Evolutionary conservation across 1,284 basidiomycete genomes (phyloP).

Genomic region (Pyrrhoderma noxium): DNA sequence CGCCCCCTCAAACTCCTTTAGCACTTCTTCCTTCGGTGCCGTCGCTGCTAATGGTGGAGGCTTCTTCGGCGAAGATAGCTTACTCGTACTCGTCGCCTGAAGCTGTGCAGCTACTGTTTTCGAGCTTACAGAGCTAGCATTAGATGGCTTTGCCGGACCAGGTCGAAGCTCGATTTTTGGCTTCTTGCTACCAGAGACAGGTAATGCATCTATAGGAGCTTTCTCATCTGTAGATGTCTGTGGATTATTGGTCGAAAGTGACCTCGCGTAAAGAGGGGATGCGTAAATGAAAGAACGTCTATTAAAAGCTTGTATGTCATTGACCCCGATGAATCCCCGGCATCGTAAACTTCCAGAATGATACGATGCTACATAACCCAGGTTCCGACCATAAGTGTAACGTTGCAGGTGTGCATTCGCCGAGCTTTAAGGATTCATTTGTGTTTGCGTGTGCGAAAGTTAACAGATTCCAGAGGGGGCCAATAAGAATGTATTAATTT

Average conservation of each 20-base stretch:
- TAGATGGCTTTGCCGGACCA: conserved; percentile 49
- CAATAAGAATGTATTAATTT: neutral
- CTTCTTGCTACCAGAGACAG: conserved; percentile 3
- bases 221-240: neutral
- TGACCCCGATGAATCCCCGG: neutral
- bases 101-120: conserved; percentile 8
- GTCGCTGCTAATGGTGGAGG: conserved; percentile 4
- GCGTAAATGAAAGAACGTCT: neutral
- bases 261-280: conserved; percentile 1
- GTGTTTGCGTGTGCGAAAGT: neutral
- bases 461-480: too few relatives aligned
- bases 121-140: conserved; percentile 9
- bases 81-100: conserved; percentile 10
- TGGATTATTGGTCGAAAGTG: conserved; percentile 6
- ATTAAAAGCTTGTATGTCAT: neutral
- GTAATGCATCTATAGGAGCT: conserved; percentile 1
- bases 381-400: neutral
- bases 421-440: conserved; percentile 1
- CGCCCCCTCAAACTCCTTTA: conserved; percentile 15
- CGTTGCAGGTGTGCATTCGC: neutral
- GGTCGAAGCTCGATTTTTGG: conserved; percentile 55
- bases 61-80: conserved; percentile 2
- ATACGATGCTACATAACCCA: neutral
- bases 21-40: conserved; percentile 10
- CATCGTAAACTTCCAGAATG: neutral